Base-by-base conservation (phyloP, 2,329 filamentous ascomycete species). In the Penicillium janthinellum region DNA sequence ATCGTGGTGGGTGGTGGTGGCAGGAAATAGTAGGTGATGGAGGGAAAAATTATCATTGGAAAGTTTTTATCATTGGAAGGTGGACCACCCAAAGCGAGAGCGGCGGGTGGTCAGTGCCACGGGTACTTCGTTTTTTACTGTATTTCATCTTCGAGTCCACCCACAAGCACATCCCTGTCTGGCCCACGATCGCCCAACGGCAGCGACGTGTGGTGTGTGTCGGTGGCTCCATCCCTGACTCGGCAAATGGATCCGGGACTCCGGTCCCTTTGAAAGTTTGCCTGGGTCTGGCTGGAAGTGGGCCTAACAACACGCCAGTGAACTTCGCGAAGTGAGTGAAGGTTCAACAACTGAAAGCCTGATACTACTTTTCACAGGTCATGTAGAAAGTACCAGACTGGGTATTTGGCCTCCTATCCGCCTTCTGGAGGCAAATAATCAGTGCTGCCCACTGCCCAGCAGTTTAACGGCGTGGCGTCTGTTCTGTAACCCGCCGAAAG, bases 151-250 rank as follows among this genome's bases (percentile, higher is more conserved):
- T 10, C 14, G 1, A 35, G n/a, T 50, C 47, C 17, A 11, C 28
- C 47, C 25, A 28, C 25, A 5, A n/a, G n/a, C 47, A 34, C 31
- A 38, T 41, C 39, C 38, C 39, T 42, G 59, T 54, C 49, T 58
- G 47, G 55, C 28, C 60, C 56, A 56, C 48, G 56, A 63, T 61
- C 59, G 59, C 28, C 47, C 56, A 57, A 57, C 52, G 54, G 59
- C 44, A 55, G 42, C 49, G 52, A 61, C 6, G 31, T 58, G 37
- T 56, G 42, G 37, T 56, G 42, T 56, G 47, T 41, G 31, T 20
- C 22, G 47, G 44, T 41, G 53, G 59, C 56, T 57, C 59, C 56
- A 55, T 59, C 54, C 59, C 47, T 50, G 50, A 56, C 54, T 34
- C 47, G 47, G 50, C 49, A n/a, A 52, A 57, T 57, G 54, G 54